Evolutionary conservation across 1,139 yeast genomes (phyloP).

Genomic region (Casaregolazyma suthepensis): DNA sequence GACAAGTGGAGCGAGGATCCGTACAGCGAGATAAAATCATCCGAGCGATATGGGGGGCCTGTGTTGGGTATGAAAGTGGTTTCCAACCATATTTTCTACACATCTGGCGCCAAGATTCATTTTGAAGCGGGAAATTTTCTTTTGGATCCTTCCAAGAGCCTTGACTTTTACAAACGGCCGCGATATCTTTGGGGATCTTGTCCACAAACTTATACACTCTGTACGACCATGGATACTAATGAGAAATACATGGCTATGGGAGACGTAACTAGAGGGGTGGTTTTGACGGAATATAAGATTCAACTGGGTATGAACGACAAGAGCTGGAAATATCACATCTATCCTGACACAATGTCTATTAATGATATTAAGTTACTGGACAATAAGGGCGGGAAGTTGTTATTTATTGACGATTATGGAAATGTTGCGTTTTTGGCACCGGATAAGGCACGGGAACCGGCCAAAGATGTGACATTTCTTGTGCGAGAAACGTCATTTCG

Average conservation of each 20-base stretch:
- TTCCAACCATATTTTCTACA: background rate
- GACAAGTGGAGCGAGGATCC: background rate
- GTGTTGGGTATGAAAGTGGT: background rate
- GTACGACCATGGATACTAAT: conserved; percentile 5
- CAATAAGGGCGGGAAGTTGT: background rate
- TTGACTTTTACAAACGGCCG: background rate
- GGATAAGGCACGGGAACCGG: background rate
- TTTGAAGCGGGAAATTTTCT: background rate
- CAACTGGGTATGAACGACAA: background rate
- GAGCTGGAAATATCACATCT: background rate
- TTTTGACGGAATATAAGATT: background rate
- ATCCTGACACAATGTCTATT: background rate
- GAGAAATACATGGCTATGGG: conserved; percentile 5
- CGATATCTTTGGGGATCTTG: background rate
- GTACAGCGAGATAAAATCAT: background rate
- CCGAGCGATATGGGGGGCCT: background rate
- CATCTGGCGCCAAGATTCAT: background rate
- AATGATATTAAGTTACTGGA: background rate
- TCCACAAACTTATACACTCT: conserved; percentile 8
- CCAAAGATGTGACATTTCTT: background rate
- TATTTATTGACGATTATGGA: conserved; percentile 1
- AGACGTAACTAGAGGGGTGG: conserved; percentile 7
- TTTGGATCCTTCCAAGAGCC: background rate
- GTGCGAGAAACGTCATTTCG: background rate
- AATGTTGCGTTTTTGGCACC: background rate